A percentile compares a stretch with the other conserved stretches of the same genome.
phyloP scores from a whole-genome alignment of 345 rosid species.

The Corchorus capsularis region DNA sequence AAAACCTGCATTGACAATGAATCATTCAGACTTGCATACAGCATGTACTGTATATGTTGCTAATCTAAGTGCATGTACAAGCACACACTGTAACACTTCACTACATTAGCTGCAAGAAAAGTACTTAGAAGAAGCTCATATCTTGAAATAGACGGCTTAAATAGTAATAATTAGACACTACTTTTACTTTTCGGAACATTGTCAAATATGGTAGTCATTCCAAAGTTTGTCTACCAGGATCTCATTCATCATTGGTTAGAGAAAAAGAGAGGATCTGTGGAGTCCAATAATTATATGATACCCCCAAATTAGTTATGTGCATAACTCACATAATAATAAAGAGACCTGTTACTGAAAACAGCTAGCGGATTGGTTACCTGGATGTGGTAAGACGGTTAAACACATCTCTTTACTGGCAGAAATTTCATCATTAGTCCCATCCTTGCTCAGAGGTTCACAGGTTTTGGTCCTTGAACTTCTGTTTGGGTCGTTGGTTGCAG shows the following conservation, averaged over 20 bases:
- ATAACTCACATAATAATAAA: not conserved
- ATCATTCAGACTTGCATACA: not conserved
- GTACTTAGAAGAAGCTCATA: not conserved
- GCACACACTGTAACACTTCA: not conserved
- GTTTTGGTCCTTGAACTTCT: constrained; percentile 22
- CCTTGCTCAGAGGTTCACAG: constrained; percentile 18
- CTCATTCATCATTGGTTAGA: not conserved
- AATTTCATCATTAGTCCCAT: constrained; percentile 16
- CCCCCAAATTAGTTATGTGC: not conserved
- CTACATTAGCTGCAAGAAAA: not conserved
- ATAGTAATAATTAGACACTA: not conserved
- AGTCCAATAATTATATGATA: not conserved
- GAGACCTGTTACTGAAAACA: not conserved
- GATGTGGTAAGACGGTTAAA: constrained; percentile 9
- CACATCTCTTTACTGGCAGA: constrained; percentile 20
- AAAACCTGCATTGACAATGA: not conserved
- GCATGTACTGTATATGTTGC: not conserved
- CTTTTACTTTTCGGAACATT: not conserved
- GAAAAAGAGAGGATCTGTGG: not conserved
- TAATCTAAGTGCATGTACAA: not conserved
- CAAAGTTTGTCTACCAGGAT: not conserved
- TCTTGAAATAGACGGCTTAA: not conserved
- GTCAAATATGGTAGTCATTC: not conserved
- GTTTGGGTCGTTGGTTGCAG: constrained; percentile 1
- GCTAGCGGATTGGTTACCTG: constrained; percentile 33